phyloP scores from a whole-genome alignment of 768 basidiomycete species.

The Psilocybe cubensis region DNA sequence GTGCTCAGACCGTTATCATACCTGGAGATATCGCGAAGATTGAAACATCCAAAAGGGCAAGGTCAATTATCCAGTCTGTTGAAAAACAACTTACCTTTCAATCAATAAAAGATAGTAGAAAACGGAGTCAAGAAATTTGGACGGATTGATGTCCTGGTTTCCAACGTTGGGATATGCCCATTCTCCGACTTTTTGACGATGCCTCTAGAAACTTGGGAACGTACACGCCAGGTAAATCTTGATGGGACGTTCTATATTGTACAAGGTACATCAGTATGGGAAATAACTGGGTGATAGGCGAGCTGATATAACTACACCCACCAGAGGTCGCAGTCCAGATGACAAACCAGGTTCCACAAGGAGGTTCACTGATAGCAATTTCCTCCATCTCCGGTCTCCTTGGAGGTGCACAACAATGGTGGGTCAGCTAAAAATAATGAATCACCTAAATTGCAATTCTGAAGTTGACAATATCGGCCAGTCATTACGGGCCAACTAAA shows the following conservation, averaged over 20 bases:
- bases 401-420: slow-evolving; percentile 75
- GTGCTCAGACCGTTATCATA: slow-evolving; percentile 48
- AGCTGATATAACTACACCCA: slow-evolving; percentile 4
- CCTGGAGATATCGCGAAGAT: slow-evolving; percentile 69
- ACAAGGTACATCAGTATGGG: slow-evolving; percentile 46
- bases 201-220: slow-evolving; percentile 63
- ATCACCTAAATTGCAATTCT: background rate
- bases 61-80: slow-evolving; percentile 2
- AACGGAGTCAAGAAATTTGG: slow-evolving; percentile 62
- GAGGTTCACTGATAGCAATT: slow-evolving; percentile 76
- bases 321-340: slow-evolving; percentile 75
- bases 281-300: background rate
- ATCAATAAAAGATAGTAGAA: slow-evolving; percentile 57
- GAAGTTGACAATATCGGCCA: slow-evolving; percentile 20
- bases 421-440: slow-evolving; percentile 10
- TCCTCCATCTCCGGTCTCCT: slow-evolving; percentile 82
- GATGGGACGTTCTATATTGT: slow-evolving; percentile 77
- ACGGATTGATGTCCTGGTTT: slow-evolving; percentile 59
- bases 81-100: background rate
- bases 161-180: slow-evolving; percentile 69
- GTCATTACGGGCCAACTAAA: slow-evolving; percentile 82
- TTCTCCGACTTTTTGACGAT: slow-evolving; percentile 77
- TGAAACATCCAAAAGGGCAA: slow-evolving; percentile 57
- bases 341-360: slow-evolving; percentile 67
- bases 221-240: slow-evolving; percentile 71